phyloP scores from a whole-genome alignment of 2,329 filamentous ascomycete species.

The Westerdykella aurantiaca region DNA sequence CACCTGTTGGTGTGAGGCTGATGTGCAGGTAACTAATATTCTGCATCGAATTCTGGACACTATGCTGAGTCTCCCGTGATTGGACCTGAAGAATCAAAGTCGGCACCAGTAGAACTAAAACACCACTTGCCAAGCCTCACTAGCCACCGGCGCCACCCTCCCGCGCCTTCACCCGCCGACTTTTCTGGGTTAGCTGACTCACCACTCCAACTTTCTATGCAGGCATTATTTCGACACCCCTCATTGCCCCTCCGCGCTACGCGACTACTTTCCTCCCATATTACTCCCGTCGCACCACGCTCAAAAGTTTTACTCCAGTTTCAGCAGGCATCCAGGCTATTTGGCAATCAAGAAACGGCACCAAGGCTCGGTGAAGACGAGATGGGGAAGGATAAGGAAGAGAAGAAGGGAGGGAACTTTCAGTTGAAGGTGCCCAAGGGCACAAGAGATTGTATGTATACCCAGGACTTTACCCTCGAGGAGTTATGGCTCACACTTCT shows the following conservation, averaged over 20 bases:
- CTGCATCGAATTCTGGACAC: no score
- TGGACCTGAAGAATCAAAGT: no score
- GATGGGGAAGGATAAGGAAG: constrained; percentile 44
- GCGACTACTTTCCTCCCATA: background rate
- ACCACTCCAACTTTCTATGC: constrained; percentile 1
- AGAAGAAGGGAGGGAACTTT: constrained; percentile 39
- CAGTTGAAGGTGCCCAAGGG: constrained; percentile 86
- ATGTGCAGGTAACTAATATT: no score
- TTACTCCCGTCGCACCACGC: background rate
- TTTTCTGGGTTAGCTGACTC: background rate
- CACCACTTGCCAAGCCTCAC: background rate
- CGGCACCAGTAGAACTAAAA: background rate
- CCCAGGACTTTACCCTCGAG: background rate
- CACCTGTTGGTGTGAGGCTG: no score
- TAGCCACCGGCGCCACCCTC: background rate
- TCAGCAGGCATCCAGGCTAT: background rate
- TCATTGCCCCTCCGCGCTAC: background rate
- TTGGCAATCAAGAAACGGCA: background rate
- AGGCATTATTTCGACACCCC: background rate
- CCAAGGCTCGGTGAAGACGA: constrained; percentile 18
- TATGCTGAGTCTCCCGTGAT: no score
- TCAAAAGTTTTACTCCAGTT: background rate
- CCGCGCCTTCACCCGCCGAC: background rate
- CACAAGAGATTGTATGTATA: constrained; percentile 67
- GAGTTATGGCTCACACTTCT: background rate